phyloP scores from a whole-genome alignment of 306 rosid genomes.

The Prunus dulcis region DNA sequence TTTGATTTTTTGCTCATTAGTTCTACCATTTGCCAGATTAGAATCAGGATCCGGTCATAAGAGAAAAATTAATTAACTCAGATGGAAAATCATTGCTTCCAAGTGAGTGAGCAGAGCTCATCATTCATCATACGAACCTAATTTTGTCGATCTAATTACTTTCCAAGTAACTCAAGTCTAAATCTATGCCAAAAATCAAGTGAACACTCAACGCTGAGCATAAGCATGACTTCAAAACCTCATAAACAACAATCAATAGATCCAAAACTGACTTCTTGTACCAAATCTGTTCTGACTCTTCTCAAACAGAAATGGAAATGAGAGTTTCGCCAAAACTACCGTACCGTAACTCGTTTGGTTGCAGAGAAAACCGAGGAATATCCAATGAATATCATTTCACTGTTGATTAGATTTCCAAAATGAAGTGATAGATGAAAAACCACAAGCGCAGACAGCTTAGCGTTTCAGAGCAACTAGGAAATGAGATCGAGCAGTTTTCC shows the following conservation, averaged over 20 bases:
- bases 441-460: background rate
- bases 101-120: no score
- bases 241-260: background rate
- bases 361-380: conserved; percentile 4
- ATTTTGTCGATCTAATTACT: background rate
- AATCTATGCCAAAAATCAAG: background rate
- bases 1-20: no score
- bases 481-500: background rate
- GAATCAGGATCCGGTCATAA: no score
- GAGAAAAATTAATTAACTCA: no score
- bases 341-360: background rate
- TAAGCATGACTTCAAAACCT: background rate
- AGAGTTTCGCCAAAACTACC: conserved; percentile 14
- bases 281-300: background rate
- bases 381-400: background rate
- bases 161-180: background rate
- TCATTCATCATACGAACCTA: no score
- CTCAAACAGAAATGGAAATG: background rate
- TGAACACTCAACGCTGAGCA: background rate
- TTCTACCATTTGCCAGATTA: no score
- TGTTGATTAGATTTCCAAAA: background rate
- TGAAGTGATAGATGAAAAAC: background rate
- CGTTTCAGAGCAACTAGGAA: background rate
- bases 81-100: no score
- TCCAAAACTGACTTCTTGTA: conserved; percentile 1